phyloP scores from a whole-genome alignment of 1,284 basidiomycete species.

The Boletus semigastroideus region DNA sequence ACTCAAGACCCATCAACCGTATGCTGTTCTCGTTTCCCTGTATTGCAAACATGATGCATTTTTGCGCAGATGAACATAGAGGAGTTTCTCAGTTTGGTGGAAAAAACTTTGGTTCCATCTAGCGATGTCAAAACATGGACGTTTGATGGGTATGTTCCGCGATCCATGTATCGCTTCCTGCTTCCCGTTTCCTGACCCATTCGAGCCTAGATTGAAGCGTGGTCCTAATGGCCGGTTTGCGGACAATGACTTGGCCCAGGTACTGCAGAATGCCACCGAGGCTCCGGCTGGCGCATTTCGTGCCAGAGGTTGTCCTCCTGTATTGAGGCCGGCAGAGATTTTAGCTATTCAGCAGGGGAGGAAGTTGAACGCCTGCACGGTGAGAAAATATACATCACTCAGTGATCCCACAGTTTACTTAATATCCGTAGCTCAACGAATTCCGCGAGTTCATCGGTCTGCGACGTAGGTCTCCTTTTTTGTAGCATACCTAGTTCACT shows the following conservation, averaged over 20 bases:
- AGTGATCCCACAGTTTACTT: constrained; percentile 31
- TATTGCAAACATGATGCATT: constrained; percentile 9
- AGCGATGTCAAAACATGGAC: constrained; percentile 46
- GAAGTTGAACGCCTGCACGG: constrained; percentile 74
- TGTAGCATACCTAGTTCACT: not conserved
- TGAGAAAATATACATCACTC: constrained; percentile 33
- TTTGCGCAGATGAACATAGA: constrained; percentile 39
- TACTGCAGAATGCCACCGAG: constrained; percentile 68
- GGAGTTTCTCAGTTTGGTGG: constrained; percentile 44
- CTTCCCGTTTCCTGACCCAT: too few species aligned
- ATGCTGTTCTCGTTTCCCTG: constrained; percentile 5
- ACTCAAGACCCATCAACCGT: constrained; percentile 43
- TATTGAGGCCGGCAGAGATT: constrained; percentile 69
- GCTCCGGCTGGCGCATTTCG: constrained; percentile 68
- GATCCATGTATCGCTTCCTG: not conserved
- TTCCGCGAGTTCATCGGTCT: constrained; percentile 58
- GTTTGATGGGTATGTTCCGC: constrained; percentile 47
- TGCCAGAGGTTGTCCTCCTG: constrained; percentile 72
- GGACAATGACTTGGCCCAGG: constrained; percentile 64
- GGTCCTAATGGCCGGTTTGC: constrained; percentile 56
- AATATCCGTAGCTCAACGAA: constrained; percentile 64
- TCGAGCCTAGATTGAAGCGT: constrained; percentile 57
- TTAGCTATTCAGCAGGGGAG: constrained; percentile 71
- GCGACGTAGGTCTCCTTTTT: constrained; percentile 36
- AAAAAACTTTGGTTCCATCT: constrained; percentile 38